Percentiles rank a stretch among this genome's conserved stretches.
Conservation (phyloP, 2,329 filamentous ascomycete species). For the Fusarium pilosicola region DNA sequence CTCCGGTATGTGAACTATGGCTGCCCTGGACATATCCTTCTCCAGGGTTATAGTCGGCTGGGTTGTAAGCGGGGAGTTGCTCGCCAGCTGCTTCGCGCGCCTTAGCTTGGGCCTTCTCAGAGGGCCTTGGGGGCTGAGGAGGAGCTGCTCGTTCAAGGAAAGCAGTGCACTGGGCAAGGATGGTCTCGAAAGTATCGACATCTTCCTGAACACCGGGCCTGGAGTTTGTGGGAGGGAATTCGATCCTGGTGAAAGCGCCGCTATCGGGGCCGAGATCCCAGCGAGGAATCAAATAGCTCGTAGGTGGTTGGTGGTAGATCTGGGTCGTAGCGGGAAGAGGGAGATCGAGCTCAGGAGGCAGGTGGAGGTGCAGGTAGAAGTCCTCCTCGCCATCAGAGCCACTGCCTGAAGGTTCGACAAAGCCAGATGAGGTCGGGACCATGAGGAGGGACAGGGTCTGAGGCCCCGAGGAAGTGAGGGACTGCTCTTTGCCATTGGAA, state of each 20-base stretch:
- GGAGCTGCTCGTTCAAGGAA: constrained; percentile 87
- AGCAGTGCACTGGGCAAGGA: constrained; percentile 95
- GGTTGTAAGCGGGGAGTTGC: constrained; percentile 76
- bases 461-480: constrained; percentile 84
- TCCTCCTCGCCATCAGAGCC: constrained; percentile 79
- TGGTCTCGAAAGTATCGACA: constrained; percentile 95
- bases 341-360: constrained; percentile 93
- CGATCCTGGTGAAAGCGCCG: constrained; percentile 91
- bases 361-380: constrained; percentile 95
- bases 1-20: constrained; percentile 61
- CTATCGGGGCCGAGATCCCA: constrained; percentile 92
- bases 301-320: constrained; percentile 94
- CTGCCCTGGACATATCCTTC: constrained; percentile 78
- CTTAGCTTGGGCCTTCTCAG: constrained; percentile 52
- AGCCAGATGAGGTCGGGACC: constrained; percentile 89
- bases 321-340: constrained; percentile 95
- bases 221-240: constrained; percentile 81
- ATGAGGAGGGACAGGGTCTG: constrained; percentile 94
- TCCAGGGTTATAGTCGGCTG: constrained; percentile 80
- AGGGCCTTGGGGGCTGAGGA: constrained; percentile 52
- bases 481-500: constrained; percentile 83
- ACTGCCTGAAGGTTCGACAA: constrained; percentile 64
- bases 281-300: constrained; percentile 91
- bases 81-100: constrained; percentile 55
- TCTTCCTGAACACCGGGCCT: constrained; percentile 86